Conservation (phyloP, 2,329 filamentous ascomycete genomes). For the Hypoxylon sp. region DNA sequence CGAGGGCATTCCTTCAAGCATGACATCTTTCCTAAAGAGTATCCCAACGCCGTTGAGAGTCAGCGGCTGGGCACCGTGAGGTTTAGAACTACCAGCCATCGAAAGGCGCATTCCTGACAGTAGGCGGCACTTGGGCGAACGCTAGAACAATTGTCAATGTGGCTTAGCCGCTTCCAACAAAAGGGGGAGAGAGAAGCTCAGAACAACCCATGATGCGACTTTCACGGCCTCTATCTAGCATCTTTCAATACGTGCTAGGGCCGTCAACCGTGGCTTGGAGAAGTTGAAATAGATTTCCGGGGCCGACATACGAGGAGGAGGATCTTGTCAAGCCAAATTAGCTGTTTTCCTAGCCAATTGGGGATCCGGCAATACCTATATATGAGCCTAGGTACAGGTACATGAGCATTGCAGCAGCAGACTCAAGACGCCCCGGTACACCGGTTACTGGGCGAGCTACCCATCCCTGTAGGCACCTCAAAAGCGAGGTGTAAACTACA, state of each 20-base stretch:
- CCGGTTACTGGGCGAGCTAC: not conserved
- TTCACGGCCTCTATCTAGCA: not conserved
- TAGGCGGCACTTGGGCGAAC: slow-evolving; percentile 1
- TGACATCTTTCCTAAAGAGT: not conserved
- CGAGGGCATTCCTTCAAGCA: not conserved
- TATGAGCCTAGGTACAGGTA: not conserved
- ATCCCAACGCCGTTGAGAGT: not conserved
- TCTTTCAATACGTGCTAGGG: not conserved
- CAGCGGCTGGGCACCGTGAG: not conserved
- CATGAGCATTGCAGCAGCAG: not conserved
- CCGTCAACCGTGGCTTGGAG: not conserved
- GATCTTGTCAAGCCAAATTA: not conserved
- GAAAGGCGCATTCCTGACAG: not conserved
- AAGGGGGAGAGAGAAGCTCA: not conserved
- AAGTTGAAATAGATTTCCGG: not conserved
- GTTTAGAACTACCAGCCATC: not conserved
- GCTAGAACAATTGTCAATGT: not conserved
- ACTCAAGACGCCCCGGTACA: not conserved
- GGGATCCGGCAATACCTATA: not conserved
- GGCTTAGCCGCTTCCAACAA: slow-evolving; percentile 4
- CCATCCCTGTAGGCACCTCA: not conserved
- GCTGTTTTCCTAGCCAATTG: not conserved
- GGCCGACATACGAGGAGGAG: not conserved
- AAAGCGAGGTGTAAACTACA: not conserved
- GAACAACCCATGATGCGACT: not conserved